These are phyloP conservation scores for Paspalum notatum DNA, from an alignment of 176 grass and related monocot genomes.

Conservation along the genomic window DNA sequence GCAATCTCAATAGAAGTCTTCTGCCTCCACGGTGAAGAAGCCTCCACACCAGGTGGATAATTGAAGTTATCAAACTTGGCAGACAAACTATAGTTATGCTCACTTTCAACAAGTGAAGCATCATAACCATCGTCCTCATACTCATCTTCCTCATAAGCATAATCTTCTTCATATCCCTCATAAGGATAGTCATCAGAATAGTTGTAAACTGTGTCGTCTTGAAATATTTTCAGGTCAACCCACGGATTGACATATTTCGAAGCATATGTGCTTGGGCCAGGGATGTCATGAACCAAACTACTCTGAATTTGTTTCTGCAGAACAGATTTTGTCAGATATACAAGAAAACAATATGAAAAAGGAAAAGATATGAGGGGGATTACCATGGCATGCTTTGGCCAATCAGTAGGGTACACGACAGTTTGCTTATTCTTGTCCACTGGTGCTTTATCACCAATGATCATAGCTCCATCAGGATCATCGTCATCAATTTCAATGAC, in stretches of 20 bases:
- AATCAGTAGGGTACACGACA: slow-evolving; percentile 50
- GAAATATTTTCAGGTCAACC: slow-evolving; percentile 19
- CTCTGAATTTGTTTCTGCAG: slow-evolving; percentile 44
- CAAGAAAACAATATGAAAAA: not conserved
- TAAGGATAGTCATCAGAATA: slow-evolving; percentile 49
- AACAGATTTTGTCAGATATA: slow-evolving; percentile 29
- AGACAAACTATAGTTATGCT: slow-evolving; percentile 67
- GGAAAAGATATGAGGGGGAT: slow-evolving; percentile 12
- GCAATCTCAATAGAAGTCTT: slow-evolving; percentile 35
- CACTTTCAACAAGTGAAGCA: slow-evolving; percentile 44
- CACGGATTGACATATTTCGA: slow-evolving; percentile 21
- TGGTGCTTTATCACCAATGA: slow-evolving; percentile 71
- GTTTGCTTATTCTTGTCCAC: slow-evolving; percentile 74
- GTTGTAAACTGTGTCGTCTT: slow-evolving; percentile 33
- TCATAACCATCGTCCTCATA: slow-evolving; percentile 56
- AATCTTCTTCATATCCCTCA: slow-evolving; percentile 62
- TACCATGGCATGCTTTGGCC: slow-evolving; percentile 67
- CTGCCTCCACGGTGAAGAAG: slow-evolving; percentile 60
- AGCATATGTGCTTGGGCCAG: slow-evolving; percentile 56
- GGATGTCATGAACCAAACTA: slow-evolving; percentile 45
- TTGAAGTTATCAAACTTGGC: slow-evolving; percentile 66
- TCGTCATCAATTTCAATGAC: slow-evolving; percentile 93
- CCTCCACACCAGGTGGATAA: slow-evolving; percentile 53
- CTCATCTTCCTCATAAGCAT: slow-evolving; percentile 70
- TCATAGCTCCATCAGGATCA: slow-evolving; percentile 64